phyloP scores from a whole-genome alignment of 2,329 filamentous ascomycete species.

The Ophiostoma pallidulum region DNA sequence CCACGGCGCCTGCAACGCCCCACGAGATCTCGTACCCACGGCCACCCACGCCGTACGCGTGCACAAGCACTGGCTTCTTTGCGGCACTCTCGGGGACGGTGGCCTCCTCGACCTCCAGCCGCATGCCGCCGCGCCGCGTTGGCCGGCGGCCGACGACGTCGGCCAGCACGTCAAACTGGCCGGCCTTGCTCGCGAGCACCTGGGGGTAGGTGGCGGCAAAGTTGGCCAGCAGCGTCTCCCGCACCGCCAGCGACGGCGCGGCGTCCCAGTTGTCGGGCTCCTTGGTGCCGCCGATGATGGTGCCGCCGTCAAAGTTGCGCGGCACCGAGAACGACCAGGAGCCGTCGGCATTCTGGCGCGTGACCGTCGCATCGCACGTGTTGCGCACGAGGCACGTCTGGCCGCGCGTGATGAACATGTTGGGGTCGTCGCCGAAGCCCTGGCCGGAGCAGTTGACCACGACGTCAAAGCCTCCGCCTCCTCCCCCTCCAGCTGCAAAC shows the following conservation, averaged over 20 bases:
- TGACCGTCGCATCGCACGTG: constrained; percentile 35
- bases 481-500: constrained; percentile 22
- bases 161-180: constrained; percentile 15
- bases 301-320: constrained; percentile 51
- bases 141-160: constrained; percentile 39
- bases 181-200: constrained; percentile 20
- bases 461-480: constrained; percentile 18
- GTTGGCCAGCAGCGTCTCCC: constrained; percentile 34
- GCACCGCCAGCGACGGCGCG: constrained; percentile 36
- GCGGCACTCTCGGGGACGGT: constrained; percentile 3
- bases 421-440: constrained; percentile 30
- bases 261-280: constrained; percentile 47
- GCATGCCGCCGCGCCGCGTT: constrained; percentile 37
- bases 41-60: constrained; percentile 52
- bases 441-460: constrained; percentile 38
- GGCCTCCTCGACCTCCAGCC: constrained; percentile 41
- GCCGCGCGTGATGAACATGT: constrained; percentile 35
- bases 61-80: constrained; percentile 28
- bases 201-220: constrained; percentile 28
- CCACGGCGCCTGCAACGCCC: constrained; percentile 46
- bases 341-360: constrained; percentile 53
- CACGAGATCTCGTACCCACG: constrained; percentile 53
- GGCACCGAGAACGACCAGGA: constrained; percentile 55
- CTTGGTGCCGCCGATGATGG: constrained; percentile 58
- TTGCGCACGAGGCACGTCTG: constrained; percentile 39